Evolutionary conservation across 768 basidiomycete genomes (phyloP).

Genomic region (Brasilioporus rufonigricans): DNA sequence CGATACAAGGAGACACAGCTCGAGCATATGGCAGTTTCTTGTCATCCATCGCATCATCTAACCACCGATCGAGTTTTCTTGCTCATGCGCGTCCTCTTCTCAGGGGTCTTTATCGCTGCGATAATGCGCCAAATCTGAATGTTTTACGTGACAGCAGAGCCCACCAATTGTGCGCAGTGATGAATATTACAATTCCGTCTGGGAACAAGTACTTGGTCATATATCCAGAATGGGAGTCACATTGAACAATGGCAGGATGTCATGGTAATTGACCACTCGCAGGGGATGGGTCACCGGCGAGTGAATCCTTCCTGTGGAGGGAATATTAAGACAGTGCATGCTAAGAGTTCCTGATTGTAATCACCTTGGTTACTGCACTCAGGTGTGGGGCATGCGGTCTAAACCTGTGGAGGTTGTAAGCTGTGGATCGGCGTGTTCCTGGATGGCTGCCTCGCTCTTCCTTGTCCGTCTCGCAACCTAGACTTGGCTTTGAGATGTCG

Average conservation of each 20-base stretch:
- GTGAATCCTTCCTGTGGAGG: slow-evolving; percentile 41
- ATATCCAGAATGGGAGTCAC: too few species aligned
- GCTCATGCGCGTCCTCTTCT: slow-evolving; percentile 25
- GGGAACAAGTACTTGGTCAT: slow-evolving; percentile 44
- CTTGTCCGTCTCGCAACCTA: slow-evolving; percentile 44
- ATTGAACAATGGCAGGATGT: too few species aligned
- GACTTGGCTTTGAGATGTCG: slow-evolving; percentile 53
- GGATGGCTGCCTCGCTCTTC: neutral
- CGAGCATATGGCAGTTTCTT: slow-evolving; percentile 2
- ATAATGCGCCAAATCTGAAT: neutral
- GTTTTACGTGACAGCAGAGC: neutral
- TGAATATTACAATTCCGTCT: slow-evolving; percentile 49
- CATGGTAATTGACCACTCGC: slow-evolving; percentile 48
- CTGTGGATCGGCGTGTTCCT: neutral
- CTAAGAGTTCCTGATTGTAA: neutral
- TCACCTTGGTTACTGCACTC: slow-evolving; percentile 34
- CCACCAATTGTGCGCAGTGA: slow-evolving; percentile 55
- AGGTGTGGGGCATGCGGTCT: slow-evolving; percentile 49
- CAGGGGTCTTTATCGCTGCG: slow-evolving; percentile 17
- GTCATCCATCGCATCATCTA: neutral
- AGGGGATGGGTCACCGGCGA: slow-evolving; percentile 15
- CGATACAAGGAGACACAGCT: neutral
- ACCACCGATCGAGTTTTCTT: slow-evolving; percentile 6
- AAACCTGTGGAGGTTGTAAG: slow-evolving; percentile 34
- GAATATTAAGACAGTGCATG: slow-evolving; percentile 13